Conservation (phyloP, 495 filamentous ascomycete species). For the Aspergillus conjunctus region DNA sequence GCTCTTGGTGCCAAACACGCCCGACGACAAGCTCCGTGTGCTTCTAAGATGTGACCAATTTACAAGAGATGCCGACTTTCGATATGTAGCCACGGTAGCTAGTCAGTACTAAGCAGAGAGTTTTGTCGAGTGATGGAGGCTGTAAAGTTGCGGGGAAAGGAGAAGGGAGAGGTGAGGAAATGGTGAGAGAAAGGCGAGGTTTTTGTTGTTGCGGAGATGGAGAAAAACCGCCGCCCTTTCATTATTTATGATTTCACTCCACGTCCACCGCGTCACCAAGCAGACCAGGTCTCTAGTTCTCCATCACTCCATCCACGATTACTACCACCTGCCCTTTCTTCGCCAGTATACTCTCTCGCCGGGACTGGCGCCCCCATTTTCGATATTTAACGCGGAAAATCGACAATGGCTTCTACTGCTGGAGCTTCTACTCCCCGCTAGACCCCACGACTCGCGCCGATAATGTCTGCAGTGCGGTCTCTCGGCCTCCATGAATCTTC, state of each 20-base stretch:
- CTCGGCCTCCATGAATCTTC: constrained; percentile 86
- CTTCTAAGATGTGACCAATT: neutral
- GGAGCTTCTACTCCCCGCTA: constrained; percentile 24
- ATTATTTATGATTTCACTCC: constrained; percentile 15
- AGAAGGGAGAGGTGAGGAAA: neutral
- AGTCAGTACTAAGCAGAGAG: neutral
- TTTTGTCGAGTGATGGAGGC: neutral
- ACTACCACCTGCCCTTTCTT: neutral
- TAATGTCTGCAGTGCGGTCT: constrained; percentile 86
- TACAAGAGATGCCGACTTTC: neutral
- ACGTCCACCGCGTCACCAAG: constrained; percentile 27
- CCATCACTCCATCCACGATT: constrained; percentile 1
- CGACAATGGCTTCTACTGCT: constrained; percentile 30
- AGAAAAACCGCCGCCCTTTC: constrained; percentile 23
- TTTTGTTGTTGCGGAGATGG: constrained; percentile 20
- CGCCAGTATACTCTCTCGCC: neutral
- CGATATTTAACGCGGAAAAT: constrained; percentile 12
- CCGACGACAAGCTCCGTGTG: neutral
- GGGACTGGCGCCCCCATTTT: neutral
- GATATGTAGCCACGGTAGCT: neutral
- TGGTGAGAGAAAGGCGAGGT: constrained; percentile 1
- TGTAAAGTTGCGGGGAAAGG: neutral
- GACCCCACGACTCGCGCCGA: constrained; percentile 30
- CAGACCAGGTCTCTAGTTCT: constrained; percentile 5
- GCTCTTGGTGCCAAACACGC: neutral